A percentile compares a stretch with the other conserved stretches of the same genome.
Conservation (phyloP, 108 stramenopile species). For the Poteriospumella lacustris region DNA sequence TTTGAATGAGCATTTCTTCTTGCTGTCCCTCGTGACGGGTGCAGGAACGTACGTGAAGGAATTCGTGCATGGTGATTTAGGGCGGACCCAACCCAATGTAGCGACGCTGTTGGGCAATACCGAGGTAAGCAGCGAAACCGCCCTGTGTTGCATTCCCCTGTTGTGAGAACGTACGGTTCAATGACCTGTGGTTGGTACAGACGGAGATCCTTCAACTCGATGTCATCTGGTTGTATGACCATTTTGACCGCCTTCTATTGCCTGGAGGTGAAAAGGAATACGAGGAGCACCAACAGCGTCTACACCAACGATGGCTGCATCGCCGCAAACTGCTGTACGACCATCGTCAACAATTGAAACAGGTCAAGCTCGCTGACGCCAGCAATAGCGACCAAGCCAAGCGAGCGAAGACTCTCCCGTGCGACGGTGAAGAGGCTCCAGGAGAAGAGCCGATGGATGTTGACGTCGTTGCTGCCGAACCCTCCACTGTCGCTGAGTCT, state of each 20-base stretch:
- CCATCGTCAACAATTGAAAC: too few relatives aligned
- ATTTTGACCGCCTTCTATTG: slow-evolving; percentile 4
- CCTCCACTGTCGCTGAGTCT: too few relatives aligned
- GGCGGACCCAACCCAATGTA: slow-evolving; percentile 66
- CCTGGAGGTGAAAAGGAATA: too few relatives aligned
- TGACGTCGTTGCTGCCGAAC: too few relatives aligned
- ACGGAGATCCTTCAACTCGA: slow-evolving; percentile 10
- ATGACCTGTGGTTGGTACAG: not conserved
- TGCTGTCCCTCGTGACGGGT: slow-evolving; percentile 43
- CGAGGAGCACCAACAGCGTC: too few relatives aligned
- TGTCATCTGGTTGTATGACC: slow-evolving; percentile 11
- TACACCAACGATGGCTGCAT: too few relatives aligned
- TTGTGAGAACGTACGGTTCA: not conserved
- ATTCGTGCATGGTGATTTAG: slow-evolving; percentile 76
- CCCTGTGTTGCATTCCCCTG: slow-evolving; percentile 25
- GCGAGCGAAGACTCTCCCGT: too few relatives aligned
- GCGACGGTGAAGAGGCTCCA: too few relatives aligned
- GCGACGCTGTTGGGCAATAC: slow-evolving; percentile 60
- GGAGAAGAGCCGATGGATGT: too few relatives aligned
- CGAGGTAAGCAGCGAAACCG: not conserved
- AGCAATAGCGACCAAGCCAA: too few relatives aligned
- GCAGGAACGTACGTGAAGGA: slow-evolving; percentile 82
- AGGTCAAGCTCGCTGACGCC: too few relatives aligned
- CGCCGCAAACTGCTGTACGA: too few relatives aligned
- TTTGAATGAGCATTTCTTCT: slow-evolving; percentile 50